These are phyloP conservation scores for Chenopodium quinoa DNA, from an alignment of 148 eudicot genomes.

Conservation along the genomic window DNA sequence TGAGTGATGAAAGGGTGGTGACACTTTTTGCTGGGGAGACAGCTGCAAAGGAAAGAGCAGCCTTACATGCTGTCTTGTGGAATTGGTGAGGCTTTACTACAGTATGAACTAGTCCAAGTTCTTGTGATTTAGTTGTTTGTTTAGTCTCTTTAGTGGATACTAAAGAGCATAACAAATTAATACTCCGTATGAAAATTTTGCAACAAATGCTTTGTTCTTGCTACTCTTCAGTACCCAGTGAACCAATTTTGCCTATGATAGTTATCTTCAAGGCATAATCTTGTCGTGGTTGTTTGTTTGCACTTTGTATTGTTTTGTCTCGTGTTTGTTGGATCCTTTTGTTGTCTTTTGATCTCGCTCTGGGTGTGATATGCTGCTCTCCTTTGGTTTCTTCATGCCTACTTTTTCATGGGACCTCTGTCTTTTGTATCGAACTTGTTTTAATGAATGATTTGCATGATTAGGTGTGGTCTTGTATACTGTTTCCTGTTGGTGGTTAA, in stretches of 20 bases:
- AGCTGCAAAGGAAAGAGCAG: constrained; percentile 68
- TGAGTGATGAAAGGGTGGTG: constrained; percentile 76
- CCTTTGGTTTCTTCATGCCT: not conserved
- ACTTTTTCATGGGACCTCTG: not conserved
- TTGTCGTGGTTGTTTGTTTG: not conserved
- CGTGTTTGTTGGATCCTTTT: not conserved
- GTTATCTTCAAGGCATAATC: not conserved
- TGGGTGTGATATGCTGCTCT: not conserved
- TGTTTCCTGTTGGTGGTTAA: constrained; percentile 7
- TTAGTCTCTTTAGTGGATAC: not conserved
- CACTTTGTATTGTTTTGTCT: not conserved
- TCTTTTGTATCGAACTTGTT: not conserved
- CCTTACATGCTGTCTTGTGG: constrained; percentile 90
- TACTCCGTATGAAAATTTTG: not conserved
- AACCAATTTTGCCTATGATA: not conserved
- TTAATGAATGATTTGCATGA: not conserved
- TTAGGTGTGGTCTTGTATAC: not conserved
- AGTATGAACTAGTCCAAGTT: not conserved
- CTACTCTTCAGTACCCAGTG: not conserved
- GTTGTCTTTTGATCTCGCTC: not conserved
- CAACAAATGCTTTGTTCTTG: not conserved
- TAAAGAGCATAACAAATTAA: too few relatives aligned
- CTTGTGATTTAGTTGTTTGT: not conserved
- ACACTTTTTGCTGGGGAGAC: constrained; percentile 64
- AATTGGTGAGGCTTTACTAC: constrained; percentile 48